phyloP scores from a whole-genome alignment of 2,329 filamentous ascomycete species.

The Phialemonium atrogriseum region DNA sequence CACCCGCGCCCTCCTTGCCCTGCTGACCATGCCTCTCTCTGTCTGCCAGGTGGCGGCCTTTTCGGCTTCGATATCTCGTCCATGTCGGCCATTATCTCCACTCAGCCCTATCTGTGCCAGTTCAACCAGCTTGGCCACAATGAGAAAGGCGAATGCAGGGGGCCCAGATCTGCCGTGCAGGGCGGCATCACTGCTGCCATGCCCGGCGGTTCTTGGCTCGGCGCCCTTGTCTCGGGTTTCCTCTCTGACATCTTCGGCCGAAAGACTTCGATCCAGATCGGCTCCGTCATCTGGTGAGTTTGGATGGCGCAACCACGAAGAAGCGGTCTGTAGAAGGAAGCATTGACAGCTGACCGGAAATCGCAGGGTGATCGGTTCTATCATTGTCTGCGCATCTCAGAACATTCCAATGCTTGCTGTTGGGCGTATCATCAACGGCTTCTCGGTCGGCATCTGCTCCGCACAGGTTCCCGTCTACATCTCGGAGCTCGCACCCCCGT shows the following conservation, averaged over 20 bases:
- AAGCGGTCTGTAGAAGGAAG: not conserved
- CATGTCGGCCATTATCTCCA: conserved; percentile 34
- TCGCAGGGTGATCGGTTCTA: conserved; percentile 39
- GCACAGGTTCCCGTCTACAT: conserved; percentile 66
- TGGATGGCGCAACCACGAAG: not conserved
- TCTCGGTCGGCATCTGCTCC: conserved; percentile 64
- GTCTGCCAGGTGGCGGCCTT: conserved; percentile 25
- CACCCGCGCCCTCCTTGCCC: not conserved
- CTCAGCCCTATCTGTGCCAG: conserved; percentile 31
- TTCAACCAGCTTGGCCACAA: conserved; percentile 30
- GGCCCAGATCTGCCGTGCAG: conserved; percentile 40
- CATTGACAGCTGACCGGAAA: not conserved
- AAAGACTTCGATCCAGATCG: conserved; percentile 42
- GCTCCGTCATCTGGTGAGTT: conserved; percentile 40
- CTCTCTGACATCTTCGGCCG: conserved; percentile 45
- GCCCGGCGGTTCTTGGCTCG: conserved; percentile 62
- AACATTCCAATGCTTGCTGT: conserved; percentile 52
- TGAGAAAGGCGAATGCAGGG: conserved; percentile 33
- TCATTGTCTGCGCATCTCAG: conserved; percentile 34
- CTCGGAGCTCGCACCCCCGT: conserved; percentile 50
- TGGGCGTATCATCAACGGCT: conserved; percentile 62
- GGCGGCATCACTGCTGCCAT: conserved; percentile 63
- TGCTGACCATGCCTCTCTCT: not conserved
- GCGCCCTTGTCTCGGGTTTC: conserved; percentile 50
- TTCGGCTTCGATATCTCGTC: conserved; percentile 38